A percentile compares a stretch with the other conserved stretches of the same genome.
phyloP scores from a whole-genome alignment of 2,329 filamentous ascomycete genomes.

The Corniculantispora saksenae region DNA sequence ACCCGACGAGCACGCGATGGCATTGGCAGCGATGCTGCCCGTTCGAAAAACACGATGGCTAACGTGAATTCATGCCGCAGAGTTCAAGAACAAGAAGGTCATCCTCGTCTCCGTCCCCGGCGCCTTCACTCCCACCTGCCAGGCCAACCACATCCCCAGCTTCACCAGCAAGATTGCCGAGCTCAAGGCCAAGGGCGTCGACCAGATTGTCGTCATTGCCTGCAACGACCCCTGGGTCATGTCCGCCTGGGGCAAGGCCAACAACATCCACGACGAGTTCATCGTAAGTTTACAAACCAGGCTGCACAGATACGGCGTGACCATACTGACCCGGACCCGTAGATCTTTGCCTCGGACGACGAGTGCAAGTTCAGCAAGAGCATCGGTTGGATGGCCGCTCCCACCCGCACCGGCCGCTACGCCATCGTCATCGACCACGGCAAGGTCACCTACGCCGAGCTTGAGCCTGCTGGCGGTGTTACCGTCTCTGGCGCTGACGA shows the following conservation, averaged over 20 bases:
- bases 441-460: slow-evolving; percentile 79
- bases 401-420: slow-evolving; percentile 71
- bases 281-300: slow-evolving; percentile 44
- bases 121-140: slow-evolving; percentile 87
- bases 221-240: slow-evolving; percentile 87
- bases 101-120: slow-evolving; percentile 61
- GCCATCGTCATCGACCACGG: slow-evolving; percentile 81
- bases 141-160: slow-evolving; percentile 75
- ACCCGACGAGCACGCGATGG: background rate
- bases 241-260: slow-evolving; percentile 89
- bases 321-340: background rate
- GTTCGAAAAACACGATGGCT: background rate
- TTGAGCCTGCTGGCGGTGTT: slow-evolving; percentile 57
- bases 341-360: slow-evolving; percentile 76
- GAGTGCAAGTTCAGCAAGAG: slow-evolving; percentile 71
- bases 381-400: slow-evolving; percentile 75
- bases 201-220: slow-evolving; percentile 78
- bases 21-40: background rate
- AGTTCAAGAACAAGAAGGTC: slow-evolving; percentile 58
- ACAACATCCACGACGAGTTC: slow-evolving; percentile 69
- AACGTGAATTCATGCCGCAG: slow-evolving; percentile 32
- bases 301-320: background rate
- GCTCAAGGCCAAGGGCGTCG: slow-evolving; percentile 78
- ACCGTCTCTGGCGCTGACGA: slow-evolving; percentile 55
- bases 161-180: slow-evolving; percentile 72